phyloP scores from a whole-genome alignment of 345 rosid genomes.

The Pugionium dolabratum region DNA sequence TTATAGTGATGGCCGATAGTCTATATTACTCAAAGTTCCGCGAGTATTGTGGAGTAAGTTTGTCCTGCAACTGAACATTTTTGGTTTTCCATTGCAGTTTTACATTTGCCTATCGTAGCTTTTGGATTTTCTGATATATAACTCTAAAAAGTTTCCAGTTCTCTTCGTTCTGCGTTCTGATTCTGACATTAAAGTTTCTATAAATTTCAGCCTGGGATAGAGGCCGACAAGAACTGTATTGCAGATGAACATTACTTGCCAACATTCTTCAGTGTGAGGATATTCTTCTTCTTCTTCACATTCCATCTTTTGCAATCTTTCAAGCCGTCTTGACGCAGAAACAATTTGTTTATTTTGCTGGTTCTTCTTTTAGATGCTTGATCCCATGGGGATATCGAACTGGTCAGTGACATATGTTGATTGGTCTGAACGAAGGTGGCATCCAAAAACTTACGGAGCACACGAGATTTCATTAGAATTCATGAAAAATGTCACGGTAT shows the following conservation, averaged over 20 bases:
- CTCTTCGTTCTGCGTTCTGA: background rate
- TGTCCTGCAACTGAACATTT: background rate
- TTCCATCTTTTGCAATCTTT: slow-evolving; percentile 7
- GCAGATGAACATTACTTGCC: slow-evolving; percentile 97
- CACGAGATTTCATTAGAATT: slow-evolving; percentile 60
- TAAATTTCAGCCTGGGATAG: slow-evolving; percentile 78
- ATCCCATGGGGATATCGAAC: slow-evolving; percentile 87
- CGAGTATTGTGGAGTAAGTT: slow-evolving; percentile 78
- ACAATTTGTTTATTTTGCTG: slow-evolving; percentile 18
- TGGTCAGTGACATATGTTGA: slow-evolving; percentile 95
- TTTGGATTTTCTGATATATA: background rate
- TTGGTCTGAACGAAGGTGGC: slow-evolving; percentile 99
- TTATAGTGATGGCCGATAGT: slow-evolving; percentile 82
- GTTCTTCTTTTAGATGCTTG: slow-evolving; percentile 60
- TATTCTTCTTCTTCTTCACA: slow-evolving; percentile 1
- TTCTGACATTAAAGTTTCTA: slow-evolving; percentile 30
- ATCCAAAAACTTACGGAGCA: slow-evolving; percentile 75
- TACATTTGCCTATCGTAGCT: background rate
- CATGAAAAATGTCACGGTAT: slow-evolving; percentile 76
- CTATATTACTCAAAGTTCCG: slow-evolving; percentile 88
- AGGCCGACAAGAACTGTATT: slow-evolving; percentile 86
- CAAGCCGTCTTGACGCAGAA: slow-evolving; percentile 17
- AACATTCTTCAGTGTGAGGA: slow-evolving; percentile 73
- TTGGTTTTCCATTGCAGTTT: slow-evolving; percentile 22
- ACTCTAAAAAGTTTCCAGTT: background rate